Conservation (phyloP, 2,329 filamentous ascomycete species). For the Byssothecium circinans region DNA sequence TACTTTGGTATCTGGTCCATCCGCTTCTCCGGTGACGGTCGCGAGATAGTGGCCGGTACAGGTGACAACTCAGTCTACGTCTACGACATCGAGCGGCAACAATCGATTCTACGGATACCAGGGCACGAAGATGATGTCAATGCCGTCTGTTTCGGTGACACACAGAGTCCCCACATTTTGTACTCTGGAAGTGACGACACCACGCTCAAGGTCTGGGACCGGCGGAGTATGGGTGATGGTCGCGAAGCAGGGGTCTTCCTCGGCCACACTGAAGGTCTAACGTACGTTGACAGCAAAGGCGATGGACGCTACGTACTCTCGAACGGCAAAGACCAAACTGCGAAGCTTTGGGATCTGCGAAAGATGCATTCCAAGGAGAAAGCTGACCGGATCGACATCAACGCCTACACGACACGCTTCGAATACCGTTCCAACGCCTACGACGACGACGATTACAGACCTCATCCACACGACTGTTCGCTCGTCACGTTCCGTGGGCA, state of each 20-base stretch:
- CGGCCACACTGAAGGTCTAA: slow-evolving; percentile 66
- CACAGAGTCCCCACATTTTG: slow-evolving; percentile 83
- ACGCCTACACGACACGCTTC: slow-evolving; percentile 64
- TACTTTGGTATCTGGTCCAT: slow-evolving; percentile 75
- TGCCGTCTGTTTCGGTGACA: slow-evolving; percentile 93
- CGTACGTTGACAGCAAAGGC: slow-evolving; percentile 77
- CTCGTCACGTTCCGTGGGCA: slow-evolving; percentile 93
- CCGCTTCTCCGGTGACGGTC: slow-evolving; percentile 87
- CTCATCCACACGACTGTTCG: slow-evolving; percentile 83
- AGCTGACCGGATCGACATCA: slow-evolving; percentile 60
- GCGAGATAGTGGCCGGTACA: slow-evolving; percentile 88
- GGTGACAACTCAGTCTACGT: slow-evolving; percentile 78
- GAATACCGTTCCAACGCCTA: slow-evolving; percentile 75
- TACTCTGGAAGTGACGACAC: slow-evolving; percentile 96
- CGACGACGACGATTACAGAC: slow-evolving; percentile 65
- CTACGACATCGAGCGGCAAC: slow-evolving; percentile 84
- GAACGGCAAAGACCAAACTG: slow-evolving; percentile 94
- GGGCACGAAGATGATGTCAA: slow-evolving; percentile 92
- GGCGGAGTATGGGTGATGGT: slow-evolving; percentile 66
- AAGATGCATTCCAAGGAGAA: slow-evolving; percentile 78
- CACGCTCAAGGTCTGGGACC: slow-evolving; percentile 94
- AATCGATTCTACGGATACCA: slow-evolving; percentile 70
- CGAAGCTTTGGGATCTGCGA: slow-evolving; percentile 94
- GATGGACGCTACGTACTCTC: slow-evolving; percentile 87
- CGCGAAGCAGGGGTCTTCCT: slow-evolving; percentile 66